Base-by-base conservation (phyloP, 148 eudicot genomes). In the Rhododendron griersonianum region DNA sequence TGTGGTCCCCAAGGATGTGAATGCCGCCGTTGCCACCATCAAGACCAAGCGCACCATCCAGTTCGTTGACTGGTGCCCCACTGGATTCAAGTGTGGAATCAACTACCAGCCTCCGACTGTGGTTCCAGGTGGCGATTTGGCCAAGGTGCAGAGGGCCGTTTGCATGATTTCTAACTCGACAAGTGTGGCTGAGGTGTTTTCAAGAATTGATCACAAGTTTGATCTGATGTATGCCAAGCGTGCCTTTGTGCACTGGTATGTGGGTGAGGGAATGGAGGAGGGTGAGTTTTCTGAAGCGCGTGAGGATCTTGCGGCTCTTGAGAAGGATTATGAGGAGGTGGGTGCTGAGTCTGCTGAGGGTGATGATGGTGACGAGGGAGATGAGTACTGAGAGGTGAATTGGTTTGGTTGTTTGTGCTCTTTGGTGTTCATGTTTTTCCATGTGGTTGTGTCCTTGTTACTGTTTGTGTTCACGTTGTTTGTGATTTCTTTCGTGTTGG, bases 201-300 rank as follows among this genome's bases (percentile, higher is more conserved):
- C 73, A 25, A 67, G 73, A 67, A 67, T 67, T 25, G 73, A 67
- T 67, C 73, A 67, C 28, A 67, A 67, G 33, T 67, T 67, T 67
- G 73, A 67, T 67, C 73, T 67, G 1, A 67, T 67, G 73, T 67
- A 67, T 10, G 73, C 73, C 73, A 67, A 67, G 33, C 25, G 73
- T 35, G 89, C 89, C 7, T 87, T 87, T 39, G 89, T 87, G 65
- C 89, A 87, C 73, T 84, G 89, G 89, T 87, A 87, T 39, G 89
- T 87, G 10, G 89, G 89, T 80, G 89, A 87, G 84, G 89, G 89
- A 1, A 87, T 87, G 89, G 89, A 87, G 80, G 89, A 87, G 81
- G 89, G 89, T 33, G 89, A 84, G 80, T 87, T 87, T 41, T 87
- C 89, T 9, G 89, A 87, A 73, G 89, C 89, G 0, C 86, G 89